Evolutionary conservation across 2,329 filamentous ascomycete genomes (phyloP).

Genomic region (Claviceps sp.): DNA sequence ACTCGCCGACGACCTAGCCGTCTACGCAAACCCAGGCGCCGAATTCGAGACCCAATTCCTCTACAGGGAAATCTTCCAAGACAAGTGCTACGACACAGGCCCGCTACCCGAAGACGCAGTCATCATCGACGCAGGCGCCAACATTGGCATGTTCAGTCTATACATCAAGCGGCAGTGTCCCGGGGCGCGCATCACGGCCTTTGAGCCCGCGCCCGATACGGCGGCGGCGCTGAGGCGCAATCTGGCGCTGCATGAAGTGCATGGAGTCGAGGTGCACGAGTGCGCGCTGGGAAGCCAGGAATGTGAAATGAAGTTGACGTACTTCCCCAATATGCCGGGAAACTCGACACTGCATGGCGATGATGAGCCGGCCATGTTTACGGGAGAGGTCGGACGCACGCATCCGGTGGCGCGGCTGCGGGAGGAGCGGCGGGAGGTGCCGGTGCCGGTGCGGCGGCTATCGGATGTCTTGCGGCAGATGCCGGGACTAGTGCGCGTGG

Average conservation of each 20-base stretch:
- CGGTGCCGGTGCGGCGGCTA: conserved; percentile 9
- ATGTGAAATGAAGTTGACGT: conserved; percentile 7
- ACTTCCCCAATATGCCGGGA: conserved; percentile 11
- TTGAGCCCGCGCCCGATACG: conserved; percentile 13
- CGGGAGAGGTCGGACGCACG: too few species aligned
- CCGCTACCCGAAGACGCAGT: conserved; percentile 7
- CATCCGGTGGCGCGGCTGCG: conserved; percentile 4
- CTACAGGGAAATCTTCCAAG: conserved; percentile 12
- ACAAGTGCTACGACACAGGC: conserved; percentile 11
- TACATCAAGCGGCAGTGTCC: conserved; percentile 15
- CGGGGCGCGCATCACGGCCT: conserved; percentile 12
- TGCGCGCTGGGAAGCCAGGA: conserved; percentile 7
- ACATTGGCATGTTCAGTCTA: conserved; percentile 15
- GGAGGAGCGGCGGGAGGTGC: conserved; percentile 3
- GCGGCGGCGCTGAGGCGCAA: conserved; percentile 10
- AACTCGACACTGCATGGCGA: conserved; percentile 12
- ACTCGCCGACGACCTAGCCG: not conserved
- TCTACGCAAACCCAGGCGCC: conserved; percentile 4
- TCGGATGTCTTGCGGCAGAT: conserved; percentile 9
- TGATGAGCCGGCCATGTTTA: conserved; percentile 5
- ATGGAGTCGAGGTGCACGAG: conserved; percentile 5
- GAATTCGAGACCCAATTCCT: conserved; percentile 10
- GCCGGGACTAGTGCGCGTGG: conserved; percentile 8
- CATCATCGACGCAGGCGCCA: conserved; percentile 14
- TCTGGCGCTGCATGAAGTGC: conserved; percentile 7